These are phyloP conservation scores for Dactylella cylindrospora DNA, from an alignment of 2,329 filamentous ascomycete species.

Conservation along the genomic window DNA sequence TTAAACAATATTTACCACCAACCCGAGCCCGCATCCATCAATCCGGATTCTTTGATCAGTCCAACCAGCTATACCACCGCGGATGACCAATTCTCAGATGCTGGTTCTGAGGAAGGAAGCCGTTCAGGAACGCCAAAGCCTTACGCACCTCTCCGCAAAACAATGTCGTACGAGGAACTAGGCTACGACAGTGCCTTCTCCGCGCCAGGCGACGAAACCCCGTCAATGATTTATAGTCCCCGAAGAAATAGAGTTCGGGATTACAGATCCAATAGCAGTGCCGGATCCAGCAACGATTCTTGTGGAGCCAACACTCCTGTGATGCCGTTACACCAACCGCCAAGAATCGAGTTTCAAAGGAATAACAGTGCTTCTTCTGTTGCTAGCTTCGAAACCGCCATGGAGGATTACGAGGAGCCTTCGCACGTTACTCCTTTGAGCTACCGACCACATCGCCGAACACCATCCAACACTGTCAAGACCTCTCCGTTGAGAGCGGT, in stretches of 20 bases:
- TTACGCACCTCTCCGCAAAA: conserved; percentile 36
- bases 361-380: conserved; percentile 42
- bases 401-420: conserved; percentile 41
- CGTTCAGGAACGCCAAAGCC: conserved; percentile 41
- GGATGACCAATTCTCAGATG: conserved; percentile 25
- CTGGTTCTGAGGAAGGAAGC: conserved; percentile 36
- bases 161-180: conserved; percentile 44
- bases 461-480: conserved; percentile 25
- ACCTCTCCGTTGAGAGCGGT: conserved; percentile 19
- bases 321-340: conserved; percentile 32
- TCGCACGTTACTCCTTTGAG: conserved; percentile 27
- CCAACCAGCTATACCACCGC: conserved; percentile 32
- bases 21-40: conserved; percentile 10
- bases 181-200: conserved; percentile 44
- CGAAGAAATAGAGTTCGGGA: conserved; percentile 40
- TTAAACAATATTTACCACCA: conserved; percentile 42
- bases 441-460: conserved; percentile 30
- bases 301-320: conserved; percentile 42
- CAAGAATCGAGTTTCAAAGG: conserved; percentile 30
- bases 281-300: conserved; percentile 32
- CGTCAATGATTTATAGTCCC: conserved; percentile 30
- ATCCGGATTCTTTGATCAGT: conserved; percentile 17
- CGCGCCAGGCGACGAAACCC: conserved; percentile 36
- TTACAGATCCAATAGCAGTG: conserved; percentile 38
- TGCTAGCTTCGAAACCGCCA: conserved; percentile 35